phyloP scores from a whole-genome alignment of 169 alveolate genomes.

The Cardiosporidium cionae region DNA sequence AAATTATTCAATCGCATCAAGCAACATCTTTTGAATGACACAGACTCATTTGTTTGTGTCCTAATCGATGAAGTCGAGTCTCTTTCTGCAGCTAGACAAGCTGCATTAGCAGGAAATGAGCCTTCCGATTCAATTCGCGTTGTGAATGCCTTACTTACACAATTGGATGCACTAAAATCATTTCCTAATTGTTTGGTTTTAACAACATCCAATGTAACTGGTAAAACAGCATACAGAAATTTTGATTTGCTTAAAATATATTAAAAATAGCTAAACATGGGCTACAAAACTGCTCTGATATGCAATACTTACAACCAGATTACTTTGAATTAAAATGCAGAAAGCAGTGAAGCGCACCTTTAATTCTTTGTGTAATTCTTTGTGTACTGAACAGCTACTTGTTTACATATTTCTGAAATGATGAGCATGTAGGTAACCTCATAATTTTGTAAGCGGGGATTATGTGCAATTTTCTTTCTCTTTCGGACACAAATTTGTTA shows the following conservation, averaged over 20 bases:
- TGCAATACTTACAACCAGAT: too few relatives aligned
- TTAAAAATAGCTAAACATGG: background rate
- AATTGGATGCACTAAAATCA: constrained; percentile 48
- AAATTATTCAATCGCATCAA: constrained; percentile 47
- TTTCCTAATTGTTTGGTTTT: constrained; percentile 52
- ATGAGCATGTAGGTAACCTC: too few relatives aligned
- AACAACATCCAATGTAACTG: constrained; percentile 62
- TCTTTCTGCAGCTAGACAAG: constrained; percentile 51
- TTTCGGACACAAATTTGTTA: too few relatives aligned
- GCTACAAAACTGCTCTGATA: too few relatives aligned
- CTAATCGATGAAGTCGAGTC: constrained; percentile 67
- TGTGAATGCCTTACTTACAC: constrained; percentile 63
- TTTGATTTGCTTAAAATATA: background rate
- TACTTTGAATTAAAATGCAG: too few relatives aligned
- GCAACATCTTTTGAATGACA: constrained; percentile 36
- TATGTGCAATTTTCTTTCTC: too few relatives aligned
- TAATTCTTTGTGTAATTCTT: too few relatives aligned
- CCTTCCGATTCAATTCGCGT: constrained; percentile 65
- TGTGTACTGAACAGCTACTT: too few relatives aligned
- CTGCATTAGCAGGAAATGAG: constrained; percentile 53
- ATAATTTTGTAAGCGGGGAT: too few relatives aligned
- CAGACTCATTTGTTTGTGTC: constrained; percentile 42
- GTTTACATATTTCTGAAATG: too few relatives aligned
- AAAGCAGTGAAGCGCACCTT: too few relatives aligned
- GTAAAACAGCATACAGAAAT: constrained; percentile 3